These are phyloP conservation scores for Alternaria sp. DNA, from an alignment of 2,329 filamentous ascomycete genomes.

Conservation along the genomic window DNA sequence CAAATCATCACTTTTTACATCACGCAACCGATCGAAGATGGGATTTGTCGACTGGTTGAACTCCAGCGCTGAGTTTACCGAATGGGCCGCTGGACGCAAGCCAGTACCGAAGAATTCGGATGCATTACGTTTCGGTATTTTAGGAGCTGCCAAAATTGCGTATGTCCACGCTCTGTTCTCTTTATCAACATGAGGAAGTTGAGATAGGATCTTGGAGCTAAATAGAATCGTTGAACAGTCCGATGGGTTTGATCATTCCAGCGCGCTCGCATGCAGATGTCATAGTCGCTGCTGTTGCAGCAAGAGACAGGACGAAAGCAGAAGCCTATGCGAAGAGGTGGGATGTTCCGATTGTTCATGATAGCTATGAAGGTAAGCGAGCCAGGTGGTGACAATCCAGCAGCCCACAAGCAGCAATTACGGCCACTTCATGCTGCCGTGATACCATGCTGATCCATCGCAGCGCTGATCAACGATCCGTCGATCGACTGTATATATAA, in stretches of 20 bases:
- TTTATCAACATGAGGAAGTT: neutral
- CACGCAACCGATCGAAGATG: neutral
- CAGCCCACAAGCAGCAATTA: neutral
- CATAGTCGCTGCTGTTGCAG: constrained; percentile 62
- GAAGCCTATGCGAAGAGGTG: constrained; percentile 62
- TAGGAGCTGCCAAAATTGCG: constrained; percentile 50
- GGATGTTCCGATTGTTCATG: constrained; percentile 60
- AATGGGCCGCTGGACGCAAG: constrained; percentile 17
- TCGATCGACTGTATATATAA: constrained; percentile 56
- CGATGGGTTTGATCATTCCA: constrained; percentile 57
- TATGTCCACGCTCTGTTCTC: constrained; percentile 17
- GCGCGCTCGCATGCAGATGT: constrained; percentile 64
- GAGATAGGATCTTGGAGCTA: neutral
- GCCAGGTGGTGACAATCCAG: neutral
- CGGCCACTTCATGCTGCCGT: neutral
- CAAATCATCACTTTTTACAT: neutral
- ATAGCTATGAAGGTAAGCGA: constrained; percentile 59
- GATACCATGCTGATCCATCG: neutral
- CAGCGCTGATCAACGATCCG: constrained; percentile 51
- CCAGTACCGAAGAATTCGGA: constrained; percentile 25
- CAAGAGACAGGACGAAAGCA: constrained; percentile 60
- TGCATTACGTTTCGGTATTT: constrained; percentile 46
- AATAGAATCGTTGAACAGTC: constrained; percentile 36
- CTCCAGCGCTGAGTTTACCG: constrained; percentile 15
- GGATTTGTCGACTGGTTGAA: constrained; percentile 11